Base-by-base conservation (phyloP, 805 yeast genomes). In the Vanderwaltozyma yarrowii region DNA sequence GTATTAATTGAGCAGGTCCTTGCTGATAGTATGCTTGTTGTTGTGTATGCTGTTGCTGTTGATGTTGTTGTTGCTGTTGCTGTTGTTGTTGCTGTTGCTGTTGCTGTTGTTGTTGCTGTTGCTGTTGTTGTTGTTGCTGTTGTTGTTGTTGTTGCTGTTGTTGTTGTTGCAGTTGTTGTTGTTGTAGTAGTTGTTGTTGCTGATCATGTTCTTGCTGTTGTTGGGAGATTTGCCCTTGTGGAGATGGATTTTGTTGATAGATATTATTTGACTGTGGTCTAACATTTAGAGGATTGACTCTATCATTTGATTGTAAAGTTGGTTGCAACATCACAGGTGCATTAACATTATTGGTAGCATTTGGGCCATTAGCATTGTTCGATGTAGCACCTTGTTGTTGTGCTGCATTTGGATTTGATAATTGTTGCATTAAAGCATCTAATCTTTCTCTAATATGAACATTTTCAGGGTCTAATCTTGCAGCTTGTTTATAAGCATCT, bases 401-500 rank as follows among this genome's bases (percentile, higher is more conserved):
- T 15, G 24, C 32, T 9, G 14, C 20, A 12, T 32, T 37, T 38
- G 25, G 41, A 36, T 31, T 66, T 35, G 62, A 66, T 33, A 58
- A 43, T 32, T 61, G 64, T 54, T 77, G 76, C 38, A 78, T 75
- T 54, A 92, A 69, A 50, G 87, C 94, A 47, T 87, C 92, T 50
- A 92, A 72, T 50, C 98, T 76, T 34, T 89, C 88, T 65, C 86
- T 87, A 54, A 92, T 92, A 61, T 88, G 96, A 36, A 92, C 85
- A 58, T 92, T 89, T 45, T 76, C 82, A 30, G 97, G 96, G 56
- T 92, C 97, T 49, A 92, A 74, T 37, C 94, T 77, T 26, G 94
- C 95, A 4, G 98, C 98, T 46, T 94, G 92, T 53, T 84, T 84
- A 58, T 92, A 92, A 2, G 98, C 98, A 62, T 92, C 97, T 46